phyloP scores from a whole-genome alignment of 176 grass and related monocot genomes.

The Carex cristatella region DNA sequence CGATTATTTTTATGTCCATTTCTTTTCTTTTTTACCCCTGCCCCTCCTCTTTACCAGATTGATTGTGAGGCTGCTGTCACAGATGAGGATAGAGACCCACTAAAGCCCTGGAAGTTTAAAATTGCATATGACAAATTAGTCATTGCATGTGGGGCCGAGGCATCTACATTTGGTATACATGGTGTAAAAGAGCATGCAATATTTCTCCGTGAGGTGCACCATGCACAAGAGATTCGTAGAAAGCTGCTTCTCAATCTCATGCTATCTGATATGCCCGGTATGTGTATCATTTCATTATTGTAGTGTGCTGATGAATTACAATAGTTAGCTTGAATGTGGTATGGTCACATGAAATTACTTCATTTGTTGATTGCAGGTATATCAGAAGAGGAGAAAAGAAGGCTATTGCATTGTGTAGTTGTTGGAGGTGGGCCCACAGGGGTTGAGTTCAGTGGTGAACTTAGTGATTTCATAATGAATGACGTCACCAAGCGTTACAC shows the following conservation, averaged over 20 bases:
- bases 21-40: neutral
- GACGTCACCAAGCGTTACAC: conserved; percentile 91
- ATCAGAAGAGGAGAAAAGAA: conserved; percentile 67
- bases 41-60: conserved; percentile 47
- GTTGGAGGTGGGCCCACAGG: conserved; percentile 97
- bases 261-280: conserved; percentile 89
- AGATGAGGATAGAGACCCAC: conserved; percentile 42
- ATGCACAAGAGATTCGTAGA: conserved; percentile 92
- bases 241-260: conserved; percentile 93
- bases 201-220: conserved; percentile 90
- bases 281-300: neutral
- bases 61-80: conserved; percentile 77
- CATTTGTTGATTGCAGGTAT: conserved; percentile 39
- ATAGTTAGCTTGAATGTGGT: neutral
- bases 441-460: conserved; percentile 98
- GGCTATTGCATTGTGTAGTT: conserved; percentile 90
- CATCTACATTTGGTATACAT: conserved; percentile 72
- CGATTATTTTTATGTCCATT: neutral
- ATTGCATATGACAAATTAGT: conserved; percentile 93
- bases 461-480: conserved; percentile 91
- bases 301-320: neutral
- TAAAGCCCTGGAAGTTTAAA: conserved; percentile 85
- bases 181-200: conserved; percentile 83
- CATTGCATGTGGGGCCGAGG: conserved; percentile 85
- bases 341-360: neutral